phyloP scores from a whole-genome alignment of 352 stramenopile species.

The Lagenidium sp. region DNA sequence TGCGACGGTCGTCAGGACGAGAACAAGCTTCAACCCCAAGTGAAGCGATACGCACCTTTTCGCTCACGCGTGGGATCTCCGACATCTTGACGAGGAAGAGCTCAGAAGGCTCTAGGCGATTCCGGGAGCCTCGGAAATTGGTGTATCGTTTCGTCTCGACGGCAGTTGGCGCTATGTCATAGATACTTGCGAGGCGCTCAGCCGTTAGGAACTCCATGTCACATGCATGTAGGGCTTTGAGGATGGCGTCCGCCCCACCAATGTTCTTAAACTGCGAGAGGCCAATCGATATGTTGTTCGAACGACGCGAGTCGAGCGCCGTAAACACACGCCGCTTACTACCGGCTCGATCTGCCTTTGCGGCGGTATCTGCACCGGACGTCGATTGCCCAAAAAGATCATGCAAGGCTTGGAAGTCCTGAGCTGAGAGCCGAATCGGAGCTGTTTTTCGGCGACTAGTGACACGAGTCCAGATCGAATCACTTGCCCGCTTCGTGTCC shows the following conservation, averaged over 20 bases:
- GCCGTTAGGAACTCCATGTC: slow-evolving; percentile 54
- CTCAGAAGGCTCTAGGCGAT: slow-evolving; percentile 42
- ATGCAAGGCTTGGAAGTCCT: slow-evolving; percentile 59
- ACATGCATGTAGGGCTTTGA: slow-evolving; percentile 34
- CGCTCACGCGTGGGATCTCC: slow-evolving; percentile 47
- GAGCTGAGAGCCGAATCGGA: slow-evolving; percentile 55
- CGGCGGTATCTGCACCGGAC: neutral
- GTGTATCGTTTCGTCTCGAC: slow-evolving; percentile 66
- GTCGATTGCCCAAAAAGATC: slow-evolving; percentile 36
- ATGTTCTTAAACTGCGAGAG: slow-evolving; percentile 64
- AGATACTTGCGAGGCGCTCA: slow-evolving; percentile 45
- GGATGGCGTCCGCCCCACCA: slow-evolving; percentile 33
- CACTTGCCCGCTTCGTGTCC: slow-evolving; percentile 37
- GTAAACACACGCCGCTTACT: slow-evolving; percentile 33
- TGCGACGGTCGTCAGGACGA: slow-evolving; percentile 9
- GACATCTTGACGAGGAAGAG: slow-evolving; percentile 69
- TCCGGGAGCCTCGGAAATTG: slow-evolving; percentile 45
- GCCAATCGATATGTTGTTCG: slow-evolving; percentile 78
- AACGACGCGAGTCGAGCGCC: slow-evolving; percentile 58
- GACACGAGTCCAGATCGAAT: slow-evolving; percentile 68
- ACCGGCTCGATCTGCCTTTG: slow-evolving; percentile 5
- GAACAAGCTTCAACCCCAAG: neutral
- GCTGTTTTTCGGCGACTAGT: slow-evolving; percentile 53
- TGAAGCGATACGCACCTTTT: slow-evolving; percentile 37
- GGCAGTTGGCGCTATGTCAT: slow-evolving; percentile 56